Evolutionary conservation across 305 asterid genomes (phyloP).

Genomic region (Fraxinus paxiana): DNA sequence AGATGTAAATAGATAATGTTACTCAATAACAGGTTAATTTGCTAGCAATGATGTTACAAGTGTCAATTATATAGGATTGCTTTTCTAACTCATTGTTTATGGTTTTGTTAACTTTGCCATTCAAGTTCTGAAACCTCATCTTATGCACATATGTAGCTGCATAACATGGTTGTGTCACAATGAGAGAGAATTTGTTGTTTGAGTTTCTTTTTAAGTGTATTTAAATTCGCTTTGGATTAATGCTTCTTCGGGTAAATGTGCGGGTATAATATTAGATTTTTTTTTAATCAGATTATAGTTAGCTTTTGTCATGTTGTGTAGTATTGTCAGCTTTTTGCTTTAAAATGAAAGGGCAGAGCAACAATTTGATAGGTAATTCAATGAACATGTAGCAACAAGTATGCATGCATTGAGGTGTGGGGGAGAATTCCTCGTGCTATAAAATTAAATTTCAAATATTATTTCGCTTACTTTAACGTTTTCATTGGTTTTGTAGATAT

Average conservation of each 20-base stretch:
- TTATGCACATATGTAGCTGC: not conserved
- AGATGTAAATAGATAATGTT: not conserved
- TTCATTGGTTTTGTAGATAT: not conserved
- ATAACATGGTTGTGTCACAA: conserved; percentile 1
- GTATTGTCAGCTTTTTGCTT: not conserved
- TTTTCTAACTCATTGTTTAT: conserved; percentile 2
- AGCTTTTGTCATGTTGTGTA: not conserved
- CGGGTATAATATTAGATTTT: not conserved
- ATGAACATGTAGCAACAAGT: not conserved
- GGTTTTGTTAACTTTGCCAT: not conserved
- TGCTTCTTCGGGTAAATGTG: not conserved
- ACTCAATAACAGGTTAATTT: not conserved
- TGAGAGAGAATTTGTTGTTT: conserved; percentile 2
- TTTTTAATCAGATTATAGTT: not conserved
- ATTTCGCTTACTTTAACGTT: not conserved
- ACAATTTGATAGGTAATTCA: not conserved
- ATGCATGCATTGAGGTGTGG: not conserved
- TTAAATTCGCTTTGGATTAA: not conserved
- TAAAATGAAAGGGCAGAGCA: not conserved
- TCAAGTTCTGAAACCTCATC: conserved; percentile 1
- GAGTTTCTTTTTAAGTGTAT: conserved; percentile 10
- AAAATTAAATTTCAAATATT: not conserved
- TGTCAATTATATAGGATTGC: not conserved
- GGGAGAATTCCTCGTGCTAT: not conserved
- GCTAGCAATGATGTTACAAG: not conserved